phyloP scores from a whole-genome alignment of 2,329 filamentous ascomycete species.

The Talaromyces sp. region DNA sequence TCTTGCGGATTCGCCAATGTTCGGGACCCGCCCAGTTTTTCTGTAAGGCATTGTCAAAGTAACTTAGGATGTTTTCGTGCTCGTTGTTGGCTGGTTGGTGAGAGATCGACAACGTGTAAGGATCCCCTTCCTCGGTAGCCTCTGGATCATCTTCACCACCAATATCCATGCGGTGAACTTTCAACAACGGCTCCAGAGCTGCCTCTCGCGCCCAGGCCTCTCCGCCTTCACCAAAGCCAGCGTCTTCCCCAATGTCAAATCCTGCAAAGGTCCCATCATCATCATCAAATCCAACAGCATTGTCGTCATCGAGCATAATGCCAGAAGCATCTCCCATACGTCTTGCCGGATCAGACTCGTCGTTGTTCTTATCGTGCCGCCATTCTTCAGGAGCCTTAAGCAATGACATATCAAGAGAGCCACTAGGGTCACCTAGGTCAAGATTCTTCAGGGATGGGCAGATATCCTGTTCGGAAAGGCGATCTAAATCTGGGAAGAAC shows the following conservation, averaged over 20 bases:
- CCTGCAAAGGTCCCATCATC: constrained; percentile 67
- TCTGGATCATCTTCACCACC: constrained; percentile 50
- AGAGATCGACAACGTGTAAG: constrained; percentile 75
- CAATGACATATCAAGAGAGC: constrained; percentile 84
- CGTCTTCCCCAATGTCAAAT: constrained; percentile 62
- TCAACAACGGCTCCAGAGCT: constrained; percentile 77
- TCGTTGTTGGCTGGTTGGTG: constrained; percentile 62
- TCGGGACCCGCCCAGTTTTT: constrained; percentile 99
- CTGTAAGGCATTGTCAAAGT: constrained; percentile 92
- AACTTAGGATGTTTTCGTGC: constrained; percentile 93
- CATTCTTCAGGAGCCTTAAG: constrained; percentile 84
- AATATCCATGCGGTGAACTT: constrained; percentile 57
- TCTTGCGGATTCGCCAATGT: constrained; percentile 93
- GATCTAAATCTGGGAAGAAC: constrained; percentile 78
- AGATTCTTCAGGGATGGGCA: constrained; percentile 94
- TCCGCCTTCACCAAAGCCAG: constrained; percentile 87
- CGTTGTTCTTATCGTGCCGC: constrained; percentile 61
- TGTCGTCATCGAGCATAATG: constrained; percentile 81
- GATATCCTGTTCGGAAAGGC: constrained; percentile 79
- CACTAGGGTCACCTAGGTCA: constrained; percentile 79
- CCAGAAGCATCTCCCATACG: constrained; percentile 66
- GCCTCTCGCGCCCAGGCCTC: constrained; percentile 93
- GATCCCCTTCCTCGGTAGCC: constrained; percentile 58
- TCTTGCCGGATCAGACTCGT: constrained; percentile 36
- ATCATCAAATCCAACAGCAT: constrained; percentile 73